Base-by-base conservation (phyloP, 108 stramenopile species). In the Nannochloropsis gaditana region DNA sequence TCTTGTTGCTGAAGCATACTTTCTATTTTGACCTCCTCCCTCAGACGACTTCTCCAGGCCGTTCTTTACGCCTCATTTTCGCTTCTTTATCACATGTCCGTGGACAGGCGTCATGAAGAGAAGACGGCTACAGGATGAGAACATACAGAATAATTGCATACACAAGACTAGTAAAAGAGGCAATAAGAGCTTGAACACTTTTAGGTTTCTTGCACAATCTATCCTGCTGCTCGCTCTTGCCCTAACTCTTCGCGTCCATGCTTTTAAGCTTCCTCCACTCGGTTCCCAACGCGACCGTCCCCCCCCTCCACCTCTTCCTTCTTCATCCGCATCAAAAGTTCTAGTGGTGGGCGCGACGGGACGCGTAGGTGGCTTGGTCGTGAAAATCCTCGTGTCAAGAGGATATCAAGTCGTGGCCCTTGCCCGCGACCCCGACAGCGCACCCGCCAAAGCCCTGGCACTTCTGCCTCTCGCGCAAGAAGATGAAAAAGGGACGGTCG, bases 321-420 rank as follows among this genome's bases (percentile, higher is more conserved):
- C 59, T 8, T 73, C 59, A n/a, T 15, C 3, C 19, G 2, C 59
- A 73, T 31, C 45, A 45, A 84, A 84, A 44, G 47, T 84, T 11
- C 79, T 84, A 45, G 83, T 84, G 17, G 79, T 84, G 41, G 83
- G 83, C 17, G 83, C 59, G 44, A 84, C 83, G 10, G 83, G 83
- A 31, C 42, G 83, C 15, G 83, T 84, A 3, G 83, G 83, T 8
- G 41, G 59, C 15, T 15, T 42, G 9, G 43, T 84, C 44, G 83
- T 84, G 0, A 4, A 42, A 42, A 15, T 21, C 3, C 47, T 84
- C 31, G 4, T 50, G 42, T 11, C 41, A 84, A 11, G 47, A 79
- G 83, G 83, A 11, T 79, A 79, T 15, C 21, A 84, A 10, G 79
- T 79, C 17, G 41, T 79, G 5, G 47, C 79, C 79, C 83, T 84